A percentile compares a stretch with the other conserved stretches of the same genome.
phyloP scores from a whole-genome alignment of 2,329 filamentous ascomycete species.

The Talaromyces sp. region DNA sequence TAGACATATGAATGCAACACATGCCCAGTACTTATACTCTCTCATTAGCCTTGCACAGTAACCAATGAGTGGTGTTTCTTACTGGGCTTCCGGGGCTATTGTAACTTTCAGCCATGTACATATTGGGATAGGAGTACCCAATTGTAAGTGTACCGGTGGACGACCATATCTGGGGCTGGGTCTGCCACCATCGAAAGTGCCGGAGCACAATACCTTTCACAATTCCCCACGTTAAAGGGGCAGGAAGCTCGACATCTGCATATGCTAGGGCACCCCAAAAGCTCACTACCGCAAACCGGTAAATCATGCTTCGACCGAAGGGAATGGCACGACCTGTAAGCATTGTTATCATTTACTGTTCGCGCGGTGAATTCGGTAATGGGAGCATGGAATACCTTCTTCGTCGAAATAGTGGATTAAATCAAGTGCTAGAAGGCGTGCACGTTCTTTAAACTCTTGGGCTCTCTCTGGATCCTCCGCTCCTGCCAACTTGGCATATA shows the following conservation, averaged over 20 bases:
- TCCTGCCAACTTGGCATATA: not conserved
- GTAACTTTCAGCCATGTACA: conserved; percentile 16
- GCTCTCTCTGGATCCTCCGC: not conserved
- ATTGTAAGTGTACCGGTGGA: conserved; percentile 9
- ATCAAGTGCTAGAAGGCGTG: conserved; percentile 18
- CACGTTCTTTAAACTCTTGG: conserved; percentile 16
- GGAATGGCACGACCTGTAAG: not conserved
- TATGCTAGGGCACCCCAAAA: conserved; percentile 20
- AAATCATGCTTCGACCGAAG: conserved; percentile 18
- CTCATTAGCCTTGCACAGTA: not conserved
- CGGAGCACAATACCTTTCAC: conserved; percentile 16
- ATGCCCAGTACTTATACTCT: conserved; percentile 19
- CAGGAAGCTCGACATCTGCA: conserved; percentile 1
- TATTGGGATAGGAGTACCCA: conserved; percentile 12
- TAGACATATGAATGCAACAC: conserved; percentile 3
- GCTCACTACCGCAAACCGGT: conserved; percentile 20
- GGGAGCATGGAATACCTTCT: conserved; percentile 2
- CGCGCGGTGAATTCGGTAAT: too few relatives aligned
- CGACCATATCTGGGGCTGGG: conserved; percentile 14
- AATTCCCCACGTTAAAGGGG: conserved; percentile 17
- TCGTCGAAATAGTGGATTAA: conserved; percentile 21
- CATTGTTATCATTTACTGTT: not conserved
- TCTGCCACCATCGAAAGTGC: conserved; percentile 19
- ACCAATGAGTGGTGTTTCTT: not conserved
- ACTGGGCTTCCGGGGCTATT: conserved; percentile 17